These are phyloP conservation scores for Allodekkera sacchari DNA, from an alignment of 805 yeast genomes.

Conservation along the genomic window DNA sequence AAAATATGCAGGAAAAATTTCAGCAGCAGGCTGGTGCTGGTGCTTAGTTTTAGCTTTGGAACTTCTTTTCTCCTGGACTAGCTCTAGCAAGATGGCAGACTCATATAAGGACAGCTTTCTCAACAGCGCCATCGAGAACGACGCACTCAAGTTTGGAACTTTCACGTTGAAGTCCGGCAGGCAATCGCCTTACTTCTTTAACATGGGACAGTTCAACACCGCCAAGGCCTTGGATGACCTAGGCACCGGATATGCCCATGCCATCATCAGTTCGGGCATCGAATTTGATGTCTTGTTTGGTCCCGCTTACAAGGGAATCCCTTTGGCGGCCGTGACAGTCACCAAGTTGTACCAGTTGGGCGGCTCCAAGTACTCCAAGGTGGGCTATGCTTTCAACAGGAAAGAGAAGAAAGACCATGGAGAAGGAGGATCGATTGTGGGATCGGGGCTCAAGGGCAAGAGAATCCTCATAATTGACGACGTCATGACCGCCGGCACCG, in stretches of 20 bases:
- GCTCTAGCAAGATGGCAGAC: conserved; percentile 3
- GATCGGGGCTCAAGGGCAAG: conserved; percentile 64
- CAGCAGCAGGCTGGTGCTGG: not conserved
- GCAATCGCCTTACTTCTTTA: conserved; percentile 92
- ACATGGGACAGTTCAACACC: conserved; percentile 80
- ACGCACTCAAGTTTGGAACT: conserved; percentile 80
- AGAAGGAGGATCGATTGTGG: conserved; percentile 94
- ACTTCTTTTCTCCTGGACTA: not conserved
- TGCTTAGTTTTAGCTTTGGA: not conserved
- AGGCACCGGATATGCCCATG: conserved; percentile 83
- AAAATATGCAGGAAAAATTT: not conserved
- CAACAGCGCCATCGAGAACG: conserved; percentile 70
- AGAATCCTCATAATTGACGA: conserved; percentile 85
- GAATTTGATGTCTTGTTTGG: conserved; percentile 91
- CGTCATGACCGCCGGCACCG: conserved; percentile 98
- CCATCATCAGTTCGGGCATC: conserved; percentile 72
- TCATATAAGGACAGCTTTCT: conserved; percentile 41
- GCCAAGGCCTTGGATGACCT: conserved; percentile 72
- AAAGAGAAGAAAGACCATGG: conserved; percentile 97
- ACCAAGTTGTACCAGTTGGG: conserved; percentile 89
- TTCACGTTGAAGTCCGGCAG: conserved; percentile 92
- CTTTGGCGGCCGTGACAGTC: conserved; percentile 86
- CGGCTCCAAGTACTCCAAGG: conserved; percentile 61
- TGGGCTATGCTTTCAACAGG: conserved; percentile 91
- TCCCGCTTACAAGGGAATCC: conserved; percentile 97